Percentiles rank a stretch among this genome's conserved stretches.
Conservation (phyloP, 2,329 filamentous ascomycete species). For the Colletotrichum sp. region DNA sequence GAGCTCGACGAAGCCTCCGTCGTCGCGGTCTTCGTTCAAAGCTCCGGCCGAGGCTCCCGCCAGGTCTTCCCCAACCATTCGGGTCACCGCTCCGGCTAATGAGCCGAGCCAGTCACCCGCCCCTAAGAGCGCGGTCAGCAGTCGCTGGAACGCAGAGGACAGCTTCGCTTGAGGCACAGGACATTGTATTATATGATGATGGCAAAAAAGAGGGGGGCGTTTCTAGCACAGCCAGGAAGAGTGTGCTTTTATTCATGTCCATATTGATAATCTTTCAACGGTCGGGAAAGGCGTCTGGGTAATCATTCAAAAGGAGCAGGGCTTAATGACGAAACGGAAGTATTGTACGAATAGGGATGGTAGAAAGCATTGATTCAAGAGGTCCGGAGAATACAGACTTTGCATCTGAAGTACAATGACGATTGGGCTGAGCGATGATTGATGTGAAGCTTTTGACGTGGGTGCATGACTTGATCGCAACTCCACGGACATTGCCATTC, state of each 20-base stretch:
- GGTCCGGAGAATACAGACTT: constrained; percentile 1
- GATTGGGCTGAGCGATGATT: background rate
- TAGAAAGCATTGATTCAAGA: constrained; percentile 18
- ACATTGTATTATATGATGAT: constrained; percentile 3
- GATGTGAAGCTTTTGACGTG: background rate
- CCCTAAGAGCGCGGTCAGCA: constrained; percentile 27
- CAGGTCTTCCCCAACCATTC: background rate
- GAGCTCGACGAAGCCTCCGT: background rate
- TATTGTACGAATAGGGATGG: constrained; percentile 18
- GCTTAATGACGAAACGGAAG: constrained; percentile 20
- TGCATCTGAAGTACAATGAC: background rate
- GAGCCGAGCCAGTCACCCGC: background rate
- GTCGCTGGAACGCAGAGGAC: constrained; percentile 45
- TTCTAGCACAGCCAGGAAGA: background rate
- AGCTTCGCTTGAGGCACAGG: constrained; percentile 43
- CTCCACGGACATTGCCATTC: background rate
- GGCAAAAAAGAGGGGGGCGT: background rate
- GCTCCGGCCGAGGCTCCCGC: background rate
- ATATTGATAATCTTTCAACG: background rate
- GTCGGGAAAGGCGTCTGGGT: constrained; percentile 9
- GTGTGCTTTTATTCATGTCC: background rate
- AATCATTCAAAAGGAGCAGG: background rate
- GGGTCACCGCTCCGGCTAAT: background rate
- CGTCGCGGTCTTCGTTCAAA: background rate
- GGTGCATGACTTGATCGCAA: background rate